phyloP scores from a whole-genome alignment of 2,329 filamentous ascomycete species.

The Apiospora arundinis region DNA sequence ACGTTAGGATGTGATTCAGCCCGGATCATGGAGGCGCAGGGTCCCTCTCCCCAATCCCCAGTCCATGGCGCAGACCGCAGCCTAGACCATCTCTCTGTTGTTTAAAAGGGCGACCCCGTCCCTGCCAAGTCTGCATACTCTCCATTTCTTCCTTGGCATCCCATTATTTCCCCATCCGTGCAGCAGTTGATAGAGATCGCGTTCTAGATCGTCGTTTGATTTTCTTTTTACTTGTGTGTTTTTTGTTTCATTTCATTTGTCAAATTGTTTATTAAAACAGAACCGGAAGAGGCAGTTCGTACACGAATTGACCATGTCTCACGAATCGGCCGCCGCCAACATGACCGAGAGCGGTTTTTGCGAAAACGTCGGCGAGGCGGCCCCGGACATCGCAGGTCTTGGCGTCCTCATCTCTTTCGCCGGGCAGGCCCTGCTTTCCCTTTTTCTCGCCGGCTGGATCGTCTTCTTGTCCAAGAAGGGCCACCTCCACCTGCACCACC shows the following conservation, averaged over 20 bases:
- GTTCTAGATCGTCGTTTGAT: background rate
- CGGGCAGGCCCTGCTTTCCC: conserved; percentile 28
- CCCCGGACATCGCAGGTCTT: conserved; percentile 27
- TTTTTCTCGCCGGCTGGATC: conserved; percentile 26
- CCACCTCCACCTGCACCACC: conserved; percentile 25
- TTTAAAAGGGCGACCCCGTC: background rate
- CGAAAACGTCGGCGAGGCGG: conserved; percentile 25
- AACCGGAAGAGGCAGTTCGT: background rate
- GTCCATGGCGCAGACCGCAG: background rate
- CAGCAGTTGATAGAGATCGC: background rate
- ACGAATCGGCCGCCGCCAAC: background rate
- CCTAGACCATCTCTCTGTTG: background rate
- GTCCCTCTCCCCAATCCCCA: too few species aligned
- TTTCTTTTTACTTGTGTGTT: background rate
- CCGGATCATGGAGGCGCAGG: background rate
- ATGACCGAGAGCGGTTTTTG: conserved; percentile 2
- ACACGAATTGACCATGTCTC: background rate
- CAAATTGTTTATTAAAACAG: background rate
- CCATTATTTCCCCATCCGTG: conserved; percentile 14
- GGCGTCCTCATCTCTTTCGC: conserved; percentile 28
- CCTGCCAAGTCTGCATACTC: conserved; percentile 14
- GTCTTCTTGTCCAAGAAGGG: conserved; percentile 27
- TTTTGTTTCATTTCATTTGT: background rate
- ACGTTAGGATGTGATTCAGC: background rate
- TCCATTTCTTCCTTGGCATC: conserved; percentile 14